Percentiles rank a stretch among this genome's conserved stretches.
Conservation (phyloP, 768 basidiomycete genomes). For the Kondoa malvinella region DNA sequence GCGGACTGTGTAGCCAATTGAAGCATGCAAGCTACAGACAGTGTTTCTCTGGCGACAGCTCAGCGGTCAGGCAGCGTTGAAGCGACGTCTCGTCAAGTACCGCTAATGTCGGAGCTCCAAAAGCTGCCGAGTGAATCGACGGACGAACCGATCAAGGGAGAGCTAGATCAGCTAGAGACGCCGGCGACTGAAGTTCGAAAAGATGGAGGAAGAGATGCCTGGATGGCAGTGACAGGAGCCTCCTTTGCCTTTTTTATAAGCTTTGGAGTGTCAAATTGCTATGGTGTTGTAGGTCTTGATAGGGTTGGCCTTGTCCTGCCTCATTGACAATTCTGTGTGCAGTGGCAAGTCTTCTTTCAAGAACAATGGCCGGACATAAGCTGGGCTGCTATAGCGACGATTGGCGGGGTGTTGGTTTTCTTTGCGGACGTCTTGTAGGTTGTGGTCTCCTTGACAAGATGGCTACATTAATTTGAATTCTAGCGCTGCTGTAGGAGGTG, state of each 20-base stretch:
- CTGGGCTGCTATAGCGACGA: not conserved
- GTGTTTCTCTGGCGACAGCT: no score
- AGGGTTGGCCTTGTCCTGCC: not conserved
- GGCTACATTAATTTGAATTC: not conserved
- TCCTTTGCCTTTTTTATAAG: not conserved
- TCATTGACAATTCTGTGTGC: not conserved
- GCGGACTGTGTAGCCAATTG: not conserved
- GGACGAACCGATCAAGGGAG: not conserved
- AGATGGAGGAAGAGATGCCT: not conserved
- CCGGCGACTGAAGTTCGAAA: no score
- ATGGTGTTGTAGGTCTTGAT: not conserved
- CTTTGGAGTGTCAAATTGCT: not conserved
- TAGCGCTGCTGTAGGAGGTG: not conserved
- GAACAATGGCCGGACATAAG: not conserved
- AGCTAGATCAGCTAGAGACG: not conserved
- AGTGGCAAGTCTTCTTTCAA: not conserved
- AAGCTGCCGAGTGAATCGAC: no score
- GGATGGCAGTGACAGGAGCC: not conserved
- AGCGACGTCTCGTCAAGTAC: no score
- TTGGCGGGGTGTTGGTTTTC: not conserved
- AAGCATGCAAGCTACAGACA: no score
- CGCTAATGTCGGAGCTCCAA: no score
- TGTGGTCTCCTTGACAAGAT: not conserved
- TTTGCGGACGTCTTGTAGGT: not conserved
- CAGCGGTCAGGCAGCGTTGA: no score